Evolutionary conservation across 176 grass and related monocot species (phyloP).

Genomic region (Aegilops sharonensis): DNA sequence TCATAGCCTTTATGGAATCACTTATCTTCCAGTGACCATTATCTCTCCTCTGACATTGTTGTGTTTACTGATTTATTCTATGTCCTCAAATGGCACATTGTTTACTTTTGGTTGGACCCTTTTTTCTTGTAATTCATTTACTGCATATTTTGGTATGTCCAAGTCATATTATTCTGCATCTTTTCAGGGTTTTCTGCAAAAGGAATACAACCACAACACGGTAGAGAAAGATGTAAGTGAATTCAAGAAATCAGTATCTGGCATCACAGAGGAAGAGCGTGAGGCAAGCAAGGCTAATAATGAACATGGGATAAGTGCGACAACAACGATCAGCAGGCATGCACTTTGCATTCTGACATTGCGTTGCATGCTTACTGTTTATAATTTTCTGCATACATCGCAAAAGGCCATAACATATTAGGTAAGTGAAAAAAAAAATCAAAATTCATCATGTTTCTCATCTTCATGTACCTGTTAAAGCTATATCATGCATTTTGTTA

Average conservation of each 20-base stretch:
- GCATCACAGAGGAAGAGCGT: slow-evolving; percentile 5
- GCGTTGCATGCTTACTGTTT: slow-evolving; percentile 49
- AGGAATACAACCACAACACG: slow-evolving; percentile 5
- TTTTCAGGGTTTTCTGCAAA: slow-evolving; percentile 20
- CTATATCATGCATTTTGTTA: not conserved
- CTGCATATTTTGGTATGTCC: not conserved
- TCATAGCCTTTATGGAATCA: not conserved
- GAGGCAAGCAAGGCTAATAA: not conserved
- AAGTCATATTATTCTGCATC: slow-evolving; percentile 11
- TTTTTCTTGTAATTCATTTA: slow-evolving; percentile 5
- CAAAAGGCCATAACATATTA: slow-evolving; percentile 21
- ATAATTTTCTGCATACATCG: slow-evolving; percentile 41
- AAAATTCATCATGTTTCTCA: not conserved
- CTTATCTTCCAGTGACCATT: not conserved
- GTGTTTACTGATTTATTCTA: not conserved
- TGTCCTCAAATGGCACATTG: not conserved
- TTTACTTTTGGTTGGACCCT: not conserved
- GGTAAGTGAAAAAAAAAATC: slow-evolving; percentile 20
- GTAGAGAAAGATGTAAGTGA: slow-evolving; percentile 24
- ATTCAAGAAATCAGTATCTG: slow-evolving; percentile 22
- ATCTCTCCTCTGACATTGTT: not conserved
- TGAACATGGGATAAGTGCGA: slow-evolving; percentile 25
- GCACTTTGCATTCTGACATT: slow-evolving; percentile 49
- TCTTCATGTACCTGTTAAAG: not conserved
- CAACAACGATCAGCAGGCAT: slow-evolving; percentile 44